Conservation (phyloP, 257 asterid species). For the Fraxinus pennsylvanica region DNA sequence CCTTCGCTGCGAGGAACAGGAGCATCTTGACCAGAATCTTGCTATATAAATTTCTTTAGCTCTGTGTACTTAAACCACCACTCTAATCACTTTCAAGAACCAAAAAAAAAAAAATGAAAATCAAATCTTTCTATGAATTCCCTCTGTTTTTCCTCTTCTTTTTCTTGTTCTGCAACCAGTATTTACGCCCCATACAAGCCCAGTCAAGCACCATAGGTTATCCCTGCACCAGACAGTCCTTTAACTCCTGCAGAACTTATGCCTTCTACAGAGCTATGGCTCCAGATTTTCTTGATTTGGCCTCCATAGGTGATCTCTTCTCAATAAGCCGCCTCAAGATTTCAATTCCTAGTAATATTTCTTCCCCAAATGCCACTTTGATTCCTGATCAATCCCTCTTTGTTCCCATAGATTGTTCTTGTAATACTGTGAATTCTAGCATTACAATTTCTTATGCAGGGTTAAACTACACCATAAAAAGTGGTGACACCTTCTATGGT, state of each 20-base stretch:
- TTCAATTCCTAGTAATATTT: constrained; percentile 66
- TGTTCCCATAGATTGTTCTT: constrained; percentile 72
- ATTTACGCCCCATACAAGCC: constrained; percentile 29
- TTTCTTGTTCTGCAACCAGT: constrained; percentile 27
- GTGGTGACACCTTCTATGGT: constrained; percentile 51
- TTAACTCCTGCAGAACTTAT: constrained; percentile 66
- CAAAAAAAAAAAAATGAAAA: constrained; percentile 18
- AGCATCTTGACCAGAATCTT: constrained; percentile 1
- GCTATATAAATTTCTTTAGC: background rate
- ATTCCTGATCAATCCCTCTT: constrained; percentile 53
- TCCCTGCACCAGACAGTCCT: constrained; percentile 50
- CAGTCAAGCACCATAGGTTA: constrained; percentile 64
- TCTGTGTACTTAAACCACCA: background rate
- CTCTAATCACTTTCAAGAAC: background rate
- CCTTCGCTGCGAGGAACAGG: background rate
- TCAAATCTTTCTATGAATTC: constrained; percentile 14
- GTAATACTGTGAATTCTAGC: constrained; percentile 56
- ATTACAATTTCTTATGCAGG: constrained; percentile 61
- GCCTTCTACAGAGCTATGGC: constrained; percentile 62
- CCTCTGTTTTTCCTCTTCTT: constrained; percentile 16
- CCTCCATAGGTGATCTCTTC: constrained; percentile 81
- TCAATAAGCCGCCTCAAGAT: constrained; percentile 72
- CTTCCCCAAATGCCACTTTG: constrained; percentile 48
- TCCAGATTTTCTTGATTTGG: constrained; percentile 67
- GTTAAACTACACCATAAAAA: constrained; percentile 42